Evolutionary conservation across 2,329 filamentous ascomycete species (phyloP), one percentile per base, ranked within the genome.

Genomic region (Emergomyces pasteurianus): DNA sequence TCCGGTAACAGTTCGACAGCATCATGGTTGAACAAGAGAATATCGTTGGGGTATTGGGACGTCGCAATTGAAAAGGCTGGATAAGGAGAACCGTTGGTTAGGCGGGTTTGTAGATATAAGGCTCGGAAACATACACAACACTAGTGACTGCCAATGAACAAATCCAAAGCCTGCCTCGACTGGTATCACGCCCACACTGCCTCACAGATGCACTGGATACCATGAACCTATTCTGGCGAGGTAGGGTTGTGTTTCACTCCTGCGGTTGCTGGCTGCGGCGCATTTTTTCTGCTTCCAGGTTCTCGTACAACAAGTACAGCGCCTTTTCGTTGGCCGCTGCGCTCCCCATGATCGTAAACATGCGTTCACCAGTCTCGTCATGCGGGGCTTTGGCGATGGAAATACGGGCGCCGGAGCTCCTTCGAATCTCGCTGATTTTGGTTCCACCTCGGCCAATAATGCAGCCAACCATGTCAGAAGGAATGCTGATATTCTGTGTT

Each of bases 321-420:
- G 94, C 94, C 68, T 91, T 92, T 78, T 99, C 94, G 70, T 99
- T 99, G 65, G 91, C 90, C 77, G 87, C 88, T 63, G 90, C 87
- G 63, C 89, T 95, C 67, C 94, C 94, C 83, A 95, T 96, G 74
- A 99, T 99, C 71, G 94, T 99, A 80, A 99, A 99, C 94, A 99
- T 99, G 70, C 94, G 87, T 82, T 99, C 94, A 67, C 94, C 94
- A 63, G 90, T 95, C 68, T 97, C 94, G 69, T 99, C 94, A 71
- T 99, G 94, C 61, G 94, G 90, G 54, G 92, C 86, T 81, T 96
- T 97, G 69, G 92, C 92, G 75, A 97, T 97, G 53, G 92, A 96
- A 78, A 99, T 99, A 70, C 92, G 89, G 64, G 94, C 94, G 63
- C 92, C 92, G 60, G 94, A 99, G 64, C 87, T 92, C 81, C 96